phyloP scores from a whole-genome alignment of 345 rosid species.

The Turritis glabra region DNA sequence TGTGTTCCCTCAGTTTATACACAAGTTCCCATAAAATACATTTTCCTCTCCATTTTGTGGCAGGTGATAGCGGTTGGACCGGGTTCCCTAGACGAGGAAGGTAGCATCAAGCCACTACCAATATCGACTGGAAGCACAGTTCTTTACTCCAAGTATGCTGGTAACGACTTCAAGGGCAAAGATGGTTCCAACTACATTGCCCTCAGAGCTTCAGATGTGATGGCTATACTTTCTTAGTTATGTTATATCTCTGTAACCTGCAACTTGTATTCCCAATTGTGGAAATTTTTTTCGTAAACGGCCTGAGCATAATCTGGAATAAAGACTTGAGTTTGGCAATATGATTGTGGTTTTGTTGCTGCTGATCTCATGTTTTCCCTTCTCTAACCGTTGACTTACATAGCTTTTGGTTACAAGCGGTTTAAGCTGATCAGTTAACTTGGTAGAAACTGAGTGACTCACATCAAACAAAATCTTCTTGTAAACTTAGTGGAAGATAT shows the following conservation, averaged over 20 bases:
- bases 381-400: background rate
- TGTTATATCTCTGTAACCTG: conserved; percentile 30
- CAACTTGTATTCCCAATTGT: conserved; percentile 35
- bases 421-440: background rate
- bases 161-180: conserved; percentile 79
- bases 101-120: conserved; percentile 54
- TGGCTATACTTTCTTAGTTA: conserved; percentile 87
- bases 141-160: conserved; percentile 87
- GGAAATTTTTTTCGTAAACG: conserved; percentile 30
- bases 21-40: no score
- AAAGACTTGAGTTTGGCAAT: conserved; percentile 30
- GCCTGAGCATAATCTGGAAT: conserved; percentile 29
- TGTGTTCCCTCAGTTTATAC: background rate
- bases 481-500: conserved; percentile 23
- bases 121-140: conserved; percentile 72
- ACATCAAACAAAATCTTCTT: background rate
- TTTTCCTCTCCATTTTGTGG: background rate
- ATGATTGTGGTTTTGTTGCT: background rate
- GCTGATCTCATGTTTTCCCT: background rate
- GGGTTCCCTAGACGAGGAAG: conserved; percentile 82
- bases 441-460: background rate
- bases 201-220: conserved; percentile 78
- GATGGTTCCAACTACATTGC: conserved; percentile 85
- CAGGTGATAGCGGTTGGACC: conserved; percentile 92
- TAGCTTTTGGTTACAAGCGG: background rate